Evolutionary conservation across 2,329 filamentous ascomycete species (phyloP).

Genomic region (Apiospora rasikravindrae): DNA sequence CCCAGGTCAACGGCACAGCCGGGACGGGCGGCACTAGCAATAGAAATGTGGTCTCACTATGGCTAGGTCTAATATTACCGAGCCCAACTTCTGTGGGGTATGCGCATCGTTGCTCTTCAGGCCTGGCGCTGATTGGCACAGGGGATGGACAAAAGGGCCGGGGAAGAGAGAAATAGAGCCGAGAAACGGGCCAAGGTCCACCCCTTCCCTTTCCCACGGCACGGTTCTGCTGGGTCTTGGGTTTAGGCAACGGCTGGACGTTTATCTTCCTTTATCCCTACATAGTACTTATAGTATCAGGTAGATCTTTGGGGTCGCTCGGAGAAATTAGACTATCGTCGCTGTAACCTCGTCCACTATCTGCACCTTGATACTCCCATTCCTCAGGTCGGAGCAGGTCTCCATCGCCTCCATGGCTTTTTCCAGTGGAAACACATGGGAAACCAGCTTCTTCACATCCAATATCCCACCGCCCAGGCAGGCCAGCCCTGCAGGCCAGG

Average conservation of each 20-base stretch:
- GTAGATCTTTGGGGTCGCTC: not conserved
- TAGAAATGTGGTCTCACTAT: not conserved
- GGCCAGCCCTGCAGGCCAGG: constrained; percentile 70
- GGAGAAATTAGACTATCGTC: not conserved
- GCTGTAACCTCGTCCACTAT: constrained; percentile 54
- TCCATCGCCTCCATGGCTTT: constrained; percentile 63
- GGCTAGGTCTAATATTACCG: not conserved
- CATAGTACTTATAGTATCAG: no score
- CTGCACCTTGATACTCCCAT: constrained; percentile 65
- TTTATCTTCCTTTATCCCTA: not conserved
- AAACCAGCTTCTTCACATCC: constrained; percentile 65
- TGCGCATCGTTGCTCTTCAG: not conserved
- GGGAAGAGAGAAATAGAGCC: not conserved
- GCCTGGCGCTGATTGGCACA: not conserved
- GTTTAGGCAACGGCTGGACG: not conserved
- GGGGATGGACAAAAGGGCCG: not conserved
- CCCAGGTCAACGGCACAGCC: not conserved
- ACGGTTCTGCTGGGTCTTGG: not conserved
- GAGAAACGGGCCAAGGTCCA: not conserved
- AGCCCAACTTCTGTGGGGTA: not conserved
- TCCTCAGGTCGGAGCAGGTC: constrained; percentile 54
- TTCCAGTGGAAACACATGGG: constrained; percentile 67
- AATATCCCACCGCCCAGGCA: constrained; percentile 64
- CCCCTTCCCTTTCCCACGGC: no score
- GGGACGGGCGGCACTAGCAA: not conserved